A percentile compares a stretch with the other conserved stretches of the same genome.
Conservation (phyloP, 352 stramenopile species). For the Globisporangium polare region DNA sequence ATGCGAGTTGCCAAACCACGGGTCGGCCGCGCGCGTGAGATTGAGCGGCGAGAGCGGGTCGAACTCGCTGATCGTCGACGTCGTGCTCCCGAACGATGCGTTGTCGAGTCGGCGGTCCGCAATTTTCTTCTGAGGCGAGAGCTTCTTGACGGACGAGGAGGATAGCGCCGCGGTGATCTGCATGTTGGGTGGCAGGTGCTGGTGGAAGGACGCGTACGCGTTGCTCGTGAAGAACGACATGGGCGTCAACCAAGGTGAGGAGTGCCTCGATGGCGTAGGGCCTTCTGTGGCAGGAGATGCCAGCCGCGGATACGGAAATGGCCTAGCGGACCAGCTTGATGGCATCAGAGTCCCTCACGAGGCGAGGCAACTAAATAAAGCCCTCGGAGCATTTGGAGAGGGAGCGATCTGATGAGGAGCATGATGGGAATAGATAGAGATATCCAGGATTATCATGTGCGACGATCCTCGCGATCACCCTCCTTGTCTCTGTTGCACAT, state of each 20-base stretch:
- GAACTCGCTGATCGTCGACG: conserved; percentile 36
- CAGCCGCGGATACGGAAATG: not conserved
- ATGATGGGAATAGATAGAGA: not conserved
- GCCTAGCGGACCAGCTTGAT: not conserved
- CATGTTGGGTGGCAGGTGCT: conserved; percentile 11
- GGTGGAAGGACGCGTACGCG: conserved; percentile 32
- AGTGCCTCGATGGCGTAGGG: not conserved
- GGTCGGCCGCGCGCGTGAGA: conserved; percentile 39
- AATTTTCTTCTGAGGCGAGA: conserved; percentile 3
- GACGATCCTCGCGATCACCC: not conserved
- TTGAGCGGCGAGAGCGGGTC: conserved; percentile 50
- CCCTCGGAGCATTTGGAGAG: not conserved
- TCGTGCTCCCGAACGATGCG: conserved; percentile 25
- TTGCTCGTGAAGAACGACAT: conserved; percentile 48
- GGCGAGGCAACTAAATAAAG: conserved; percentile 3
- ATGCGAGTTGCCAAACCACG: conserved; percentile 44
- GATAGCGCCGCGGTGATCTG: not conserved
- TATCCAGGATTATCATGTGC: not conserved
- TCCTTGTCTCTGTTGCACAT: not conserved
- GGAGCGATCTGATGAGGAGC: not conserved
- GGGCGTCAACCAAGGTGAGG: not conserved
- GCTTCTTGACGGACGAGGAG: not conserved
- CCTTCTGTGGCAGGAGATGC: not conserved
- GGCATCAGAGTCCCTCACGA: not conserved
- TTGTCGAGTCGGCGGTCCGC: conserved; percentile 19